Conservation (phyloP, 2,329 filamentous ascomycete species). For the Fusarium sp. region DNA sequence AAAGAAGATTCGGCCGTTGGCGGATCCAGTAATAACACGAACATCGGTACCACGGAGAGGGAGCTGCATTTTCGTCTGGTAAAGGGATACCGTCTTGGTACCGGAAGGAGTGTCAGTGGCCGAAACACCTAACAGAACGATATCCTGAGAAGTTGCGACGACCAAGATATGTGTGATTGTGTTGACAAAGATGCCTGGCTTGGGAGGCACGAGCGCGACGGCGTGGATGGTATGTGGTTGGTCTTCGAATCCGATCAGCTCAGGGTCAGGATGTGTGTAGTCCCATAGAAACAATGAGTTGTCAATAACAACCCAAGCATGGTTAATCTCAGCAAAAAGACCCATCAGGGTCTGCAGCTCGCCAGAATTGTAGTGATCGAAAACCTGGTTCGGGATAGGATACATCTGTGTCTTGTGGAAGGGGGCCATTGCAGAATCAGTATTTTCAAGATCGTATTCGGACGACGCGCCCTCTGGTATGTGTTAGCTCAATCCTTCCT, state of each 20-base stretch:
- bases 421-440: constrained; percentile 81
- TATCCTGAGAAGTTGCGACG: constrained; percentile 86
- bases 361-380: constrained; percentile 90
- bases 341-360: constrained; percentile 95
- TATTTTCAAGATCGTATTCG: constrained; percentile 84
- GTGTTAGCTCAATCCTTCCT: constrained; percentile 44
- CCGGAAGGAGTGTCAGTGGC: constrained; percentile 76
- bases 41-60: constrained; percentile 82
- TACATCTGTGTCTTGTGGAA: constrained; percentile 91
- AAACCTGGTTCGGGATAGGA: constrained; percentile 90
- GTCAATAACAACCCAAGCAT: constrained; percentile 96
- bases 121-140: constrained; percentile 87
- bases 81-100: constrained; percentile 79
- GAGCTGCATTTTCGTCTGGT: constrained; percentile 88
- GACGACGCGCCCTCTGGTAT: constrained; percentile 84
- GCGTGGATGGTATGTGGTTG: constrained; percentile 88
- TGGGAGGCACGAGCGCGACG: constrained; percentile 88
- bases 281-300: constrained; percentile 98
- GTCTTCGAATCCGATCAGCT: constrained; percentile 92
- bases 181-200: constrained; percentile 86
- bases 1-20: constrained; percentile 93
- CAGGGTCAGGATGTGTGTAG: constrained; percentile 91
- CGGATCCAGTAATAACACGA: constrained; percentile 82
- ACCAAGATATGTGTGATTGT: constrained; percentile 90
- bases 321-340: constrained; percentile 91